Evolutionary conservation across 768 basidiomycete species (phyloP).

Genomic region (Kwoniella sp.): DNA sequence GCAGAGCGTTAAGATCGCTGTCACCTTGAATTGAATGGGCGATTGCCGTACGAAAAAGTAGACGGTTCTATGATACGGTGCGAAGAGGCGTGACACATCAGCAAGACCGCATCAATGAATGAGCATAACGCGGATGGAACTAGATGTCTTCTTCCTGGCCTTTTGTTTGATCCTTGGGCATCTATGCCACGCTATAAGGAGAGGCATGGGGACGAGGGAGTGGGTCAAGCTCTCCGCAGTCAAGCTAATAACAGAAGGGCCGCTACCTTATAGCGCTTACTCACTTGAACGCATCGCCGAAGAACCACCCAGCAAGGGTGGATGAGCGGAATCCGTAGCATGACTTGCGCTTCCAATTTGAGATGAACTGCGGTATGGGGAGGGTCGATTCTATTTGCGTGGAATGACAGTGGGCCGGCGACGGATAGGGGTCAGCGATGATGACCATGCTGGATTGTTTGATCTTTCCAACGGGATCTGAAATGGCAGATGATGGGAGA

Average conservation of each 20-base stretch:
- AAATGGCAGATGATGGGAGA: neutral
- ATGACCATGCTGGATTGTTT: no score
- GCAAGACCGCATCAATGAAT: no score
- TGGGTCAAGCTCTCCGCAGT: no score
- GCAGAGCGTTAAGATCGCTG: slow-evolving; percentile 52
- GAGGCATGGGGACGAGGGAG: no score
- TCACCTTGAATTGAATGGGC: slow-evolving; percentile 53
- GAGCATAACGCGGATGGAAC: no score
- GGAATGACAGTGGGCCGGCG: slow-evolving; percentile 8
- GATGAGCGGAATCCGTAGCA: slow-evolving; percentile 51
- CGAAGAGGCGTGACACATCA: no score
- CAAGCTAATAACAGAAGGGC: neutral
- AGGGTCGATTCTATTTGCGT: slow-evolving; percentile 50
- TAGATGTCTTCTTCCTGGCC: no score
- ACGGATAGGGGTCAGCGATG: neutral
- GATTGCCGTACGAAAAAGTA: slow-evolving; percentile 53
- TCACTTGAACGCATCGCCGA: slow-evolving; percentile 54
- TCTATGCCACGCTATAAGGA: neutral
- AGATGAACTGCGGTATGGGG: slow-evolving; percentile 55
- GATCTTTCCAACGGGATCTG: neutral
- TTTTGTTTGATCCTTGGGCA: no score
- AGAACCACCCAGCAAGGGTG: slow-evolving; percentile 54
- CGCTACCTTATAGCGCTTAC: slow-evolving; percentile 6
- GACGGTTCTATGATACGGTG: slow-evolving; percentile 30
- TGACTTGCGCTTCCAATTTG: slow-evolving; percentile 50